phyloP scores from a whole-genome alignment of 2,329 filamentous ascomycete species.

The Ophiostoma sp. region DNA sequence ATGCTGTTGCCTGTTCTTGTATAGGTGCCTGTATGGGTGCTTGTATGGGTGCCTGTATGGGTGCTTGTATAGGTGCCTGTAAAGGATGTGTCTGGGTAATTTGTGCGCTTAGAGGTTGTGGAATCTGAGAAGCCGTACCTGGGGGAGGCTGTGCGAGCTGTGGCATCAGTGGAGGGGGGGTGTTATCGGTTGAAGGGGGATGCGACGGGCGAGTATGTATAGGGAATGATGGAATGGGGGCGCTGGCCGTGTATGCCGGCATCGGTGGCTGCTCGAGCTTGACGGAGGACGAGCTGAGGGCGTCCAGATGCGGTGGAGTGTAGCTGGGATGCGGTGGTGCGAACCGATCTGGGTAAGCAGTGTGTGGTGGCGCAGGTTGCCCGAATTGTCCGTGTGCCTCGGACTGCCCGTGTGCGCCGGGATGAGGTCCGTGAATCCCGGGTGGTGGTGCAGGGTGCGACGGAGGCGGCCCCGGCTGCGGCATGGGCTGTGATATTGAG shows the following conservation, averaged over 20 bases:
- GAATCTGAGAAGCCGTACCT: neutral
- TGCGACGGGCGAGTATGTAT: neutral
- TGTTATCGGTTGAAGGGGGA: neutral
- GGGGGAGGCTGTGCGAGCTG: neutral
- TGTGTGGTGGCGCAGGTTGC: neutral
- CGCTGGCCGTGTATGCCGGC: neutral
- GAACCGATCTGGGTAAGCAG: neutral
- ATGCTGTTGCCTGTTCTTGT: neutral
- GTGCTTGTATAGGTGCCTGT: no score
- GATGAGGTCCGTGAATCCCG: neutral
- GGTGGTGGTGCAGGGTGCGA: neutral
- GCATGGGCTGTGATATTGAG: neutral
- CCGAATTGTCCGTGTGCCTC: neutral
- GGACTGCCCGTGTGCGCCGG: neutral
- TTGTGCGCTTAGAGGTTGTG: neutral
- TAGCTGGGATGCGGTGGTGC: neutral
- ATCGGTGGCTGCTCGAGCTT: neutral
- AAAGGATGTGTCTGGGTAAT: no score
- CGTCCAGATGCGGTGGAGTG: neutral
- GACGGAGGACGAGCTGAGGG: neutral
- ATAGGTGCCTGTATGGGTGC: no score
- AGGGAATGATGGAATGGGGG: neutral
- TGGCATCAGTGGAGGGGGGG: neutral
- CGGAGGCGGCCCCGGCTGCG: neutral
- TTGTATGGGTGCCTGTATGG: neutral